These are phyloP conservation scores for Fusarium haematococcum DNA, from an alignment of 2,329 filamentous ascomycete genomes.

Conservation along the genomic window DNA sequence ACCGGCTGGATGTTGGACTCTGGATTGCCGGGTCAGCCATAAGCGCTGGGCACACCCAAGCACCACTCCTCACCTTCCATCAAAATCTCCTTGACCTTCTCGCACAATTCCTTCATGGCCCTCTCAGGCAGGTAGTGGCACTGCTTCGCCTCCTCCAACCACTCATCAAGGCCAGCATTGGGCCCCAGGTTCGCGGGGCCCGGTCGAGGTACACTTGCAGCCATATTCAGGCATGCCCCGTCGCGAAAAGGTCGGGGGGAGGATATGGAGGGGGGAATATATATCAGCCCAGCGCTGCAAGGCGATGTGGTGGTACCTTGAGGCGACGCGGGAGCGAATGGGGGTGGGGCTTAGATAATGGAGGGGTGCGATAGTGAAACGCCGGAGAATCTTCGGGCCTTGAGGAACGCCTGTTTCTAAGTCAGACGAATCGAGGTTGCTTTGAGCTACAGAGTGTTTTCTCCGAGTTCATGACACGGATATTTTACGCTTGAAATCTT, in stretches of 20 bases:
- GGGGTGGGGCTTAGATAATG: constrained; percentile 45
- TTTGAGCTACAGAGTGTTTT: constrained; percentile 1
- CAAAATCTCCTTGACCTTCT: constrained; percentile 97
- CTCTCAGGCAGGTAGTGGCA: constrained; percentile 96
- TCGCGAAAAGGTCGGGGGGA: constrained; percentile 35
- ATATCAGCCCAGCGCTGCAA: constrained; percentile 41
- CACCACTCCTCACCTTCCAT: constrained; percentile 81
- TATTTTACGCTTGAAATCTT: background rate
- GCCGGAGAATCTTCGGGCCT: constrained; percentile 46
- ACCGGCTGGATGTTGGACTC: constrained; percentile 99
- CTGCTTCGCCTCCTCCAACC: constrained; percentile 95
- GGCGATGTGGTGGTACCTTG: constrained; percentile 41
- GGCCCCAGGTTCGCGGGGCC: constrained; percentile 87
- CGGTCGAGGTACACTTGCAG: constrained; percentile 79
- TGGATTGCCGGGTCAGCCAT: constrained; percentile 51
- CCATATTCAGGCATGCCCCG: constrained; percentile 51
- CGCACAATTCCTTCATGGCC: constrained; percentile 98
- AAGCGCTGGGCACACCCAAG: background rate
- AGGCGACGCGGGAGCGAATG: constrained; percentile 38
- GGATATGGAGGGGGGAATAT: constrained; percentile 35
- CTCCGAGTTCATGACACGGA: background rate
- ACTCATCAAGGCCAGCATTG: constrained; percentile 91
- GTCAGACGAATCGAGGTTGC: background rate
- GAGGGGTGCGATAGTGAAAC: constrained; percentile 47
- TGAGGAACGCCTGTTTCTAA: background rate